Conservation (phyloP, 2,329 filamentous ascomycete genomes). For the Nothophaeocryptopus gaeumannii region DNA sequence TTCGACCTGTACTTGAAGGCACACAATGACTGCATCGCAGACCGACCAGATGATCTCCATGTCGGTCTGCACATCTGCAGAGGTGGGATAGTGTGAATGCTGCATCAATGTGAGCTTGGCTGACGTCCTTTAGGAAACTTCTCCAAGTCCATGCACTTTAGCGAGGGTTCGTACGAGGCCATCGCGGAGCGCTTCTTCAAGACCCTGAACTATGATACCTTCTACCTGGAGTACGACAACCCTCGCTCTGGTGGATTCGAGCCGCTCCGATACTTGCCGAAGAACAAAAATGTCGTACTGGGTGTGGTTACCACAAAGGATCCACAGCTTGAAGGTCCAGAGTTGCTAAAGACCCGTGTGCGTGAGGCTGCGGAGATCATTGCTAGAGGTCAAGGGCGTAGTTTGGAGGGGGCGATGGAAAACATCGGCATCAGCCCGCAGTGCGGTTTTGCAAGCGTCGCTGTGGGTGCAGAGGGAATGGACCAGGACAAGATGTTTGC, state of each 20-base stretch:
- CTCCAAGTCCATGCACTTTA: constrained; percentile 40
- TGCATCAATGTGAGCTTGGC: background rate
- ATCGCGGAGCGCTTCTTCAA: constrained; percentile 40
- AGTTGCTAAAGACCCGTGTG: constrained; percentile 35
- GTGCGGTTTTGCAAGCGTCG: constrained; percentile 40
- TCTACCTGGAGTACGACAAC: constrained; percentile 42
- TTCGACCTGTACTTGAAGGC: constrained; percentile 39
- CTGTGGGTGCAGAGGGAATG: constrained; percentile 38
- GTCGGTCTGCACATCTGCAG: constrained; percentile 40
- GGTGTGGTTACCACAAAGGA: constrained; percentile 40
- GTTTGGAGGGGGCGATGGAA: constrained; percentile 37
- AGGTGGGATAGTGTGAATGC: constrained; percentile 24
- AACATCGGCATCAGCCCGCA: constrained; percentile 39
- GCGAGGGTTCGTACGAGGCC: constrained; percentile 38
- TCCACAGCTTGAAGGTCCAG: constrained; percentile 36
- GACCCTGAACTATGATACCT: constrained; percentile 39
- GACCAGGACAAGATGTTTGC: constrained; percentile 40
- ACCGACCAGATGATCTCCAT: constrained; percentile 36
- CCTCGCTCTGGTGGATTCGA: constrained; percentile 39
- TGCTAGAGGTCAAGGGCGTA: constrained; percentile 37
- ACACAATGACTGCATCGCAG: constrained; percentile 37
- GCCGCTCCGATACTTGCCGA: constrained; percentile 38
- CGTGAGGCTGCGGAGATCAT: constrained; percentile 38
- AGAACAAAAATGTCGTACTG: constrained; percentile 40
- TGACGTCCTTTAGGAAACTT: constrained; percentile 33